Evolutionary conservation across 140 eudicot species (phyloP).

Genomic region (Anethum foeniculum): DNA sequence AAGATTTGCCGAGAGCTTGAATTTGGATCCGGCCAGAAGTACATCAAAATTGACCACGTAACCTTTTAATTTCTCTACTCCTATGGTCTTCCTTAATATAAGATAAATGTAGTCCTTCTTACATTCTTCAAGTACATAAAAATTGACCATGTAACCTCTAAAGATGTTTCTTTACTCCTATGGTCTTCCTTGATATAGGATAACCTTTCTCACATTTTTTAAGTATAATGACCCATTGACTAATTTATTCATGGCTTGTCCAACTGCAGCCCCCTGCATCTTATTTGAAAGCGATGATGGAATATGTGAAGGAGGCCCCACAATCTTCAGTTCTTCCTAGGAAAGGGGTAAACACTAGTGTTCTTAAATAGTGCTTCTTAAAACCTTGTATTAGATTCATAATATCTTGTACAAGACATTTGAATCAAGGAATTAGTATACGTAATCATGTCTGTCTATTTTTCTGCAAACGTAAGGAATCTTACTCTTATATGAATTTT

Average conservation of each 20-base stretch:
- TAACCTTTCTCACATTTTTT: background rate
- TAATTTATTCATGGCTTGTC: slow-evolving; percentile 13
- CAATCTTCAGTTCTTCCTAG: slow-evolving; percentile 37
- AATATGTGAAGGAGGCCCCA: slow-evolving; percentile 61
- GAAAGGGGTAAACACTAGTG: slow-evolving; percentile 17
- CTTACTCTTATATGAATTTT: background rate
- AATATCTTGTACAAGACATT: background rate
- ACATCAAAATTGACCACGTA: slow-evolving; percentile 60
- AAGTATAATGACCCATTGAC: background rate
- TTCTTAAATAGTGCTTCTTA: background rate
- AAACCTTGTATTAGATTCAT: background rate
- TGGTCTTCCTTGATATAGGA: background rate
- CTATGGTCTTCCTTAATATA: background rate
- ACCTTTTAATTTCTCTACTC: background rate
- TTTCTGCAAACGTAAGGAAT: background rate
- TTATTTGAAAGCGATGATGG: slow-evolving; percentile 80
- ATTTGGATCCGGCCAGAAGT: slow-evolving; percentile 49
- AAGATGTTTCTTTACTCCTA: background rate
- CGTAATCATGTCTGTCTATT: background rate
- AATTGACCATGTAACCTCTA: slow-evolving; percentile 43
- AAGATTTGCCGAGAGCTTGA: slow-evolving; percentile 61
- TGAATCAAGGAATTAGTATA: background rate
- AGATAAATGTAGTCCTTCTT: background rate
- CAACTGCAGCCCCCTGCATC: slow-evolving; percentile 62
- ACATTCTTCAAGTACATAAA: slow-evolving; percentile 29